Base-by-base conservation (phyloP, 2,329 filamentous ascomycete genomes). In the Neofusicoccum parvum region DNA sequence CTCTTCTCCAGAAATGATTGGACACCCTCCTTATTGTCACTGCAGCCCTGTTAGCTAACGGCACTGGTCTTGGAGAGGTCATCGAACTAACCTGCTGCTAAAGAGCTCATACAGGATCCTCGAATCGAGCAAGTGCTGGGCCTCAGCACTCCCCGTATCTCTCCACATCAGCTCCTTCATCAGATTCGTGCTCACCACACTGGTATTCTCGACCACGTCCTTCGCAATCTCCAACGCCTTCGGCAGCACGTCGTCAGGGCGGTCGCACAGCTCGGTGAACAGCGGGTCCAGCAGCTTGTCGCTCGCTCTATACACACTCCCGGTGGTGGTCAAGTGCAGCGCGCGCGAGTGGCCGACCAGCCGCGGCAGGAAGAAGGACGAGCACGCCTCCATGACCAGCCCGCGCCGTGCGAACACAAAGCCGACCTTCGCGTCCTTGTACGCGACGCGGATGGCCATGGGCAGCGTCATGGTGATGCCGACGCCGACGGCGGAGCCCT, bases 81-180 rank as follows among this genome's bases (percentile, higher is more conserved):
- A 10, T 9, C 11, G 54, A 11, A 77, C 79, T 76, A 70, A 79
- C 78, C 68, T 67, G 67, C 77, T 85, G 10, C 78, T 79, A 75
- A 88, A 88, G 66, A 90, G 66, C 69, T 88, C 86, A 71, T 84
- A 85, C 65, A 90, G 81, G n/a, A 91, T 75, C 67, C 80, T 83
- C 69, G 85, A 87, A 77, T 94, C 90, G 36, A 93, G 78, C 68
- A 92, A 75, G 79, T 92, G 90, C 64, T 90, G 86, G 58, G 83
- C 88, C 78, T 94, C 91, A 0, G 90, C 85, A 23, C 83, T 86
- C 17, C 78, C 81, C 0, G 82, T 80, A 41, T 83, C 82, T 36
- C 86, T 79, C 70, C 85, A 92, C 80, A 93, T 88, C 80, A 94
- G 76, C 71, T 92, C 90, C 72, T 86, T 85, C 85, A 91, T 92